Evolutionary conservation across 2,329 filamentous ascomycete genomes (phyloP).

Genomic region (Ascochyta clinopodiicola): DNA sequence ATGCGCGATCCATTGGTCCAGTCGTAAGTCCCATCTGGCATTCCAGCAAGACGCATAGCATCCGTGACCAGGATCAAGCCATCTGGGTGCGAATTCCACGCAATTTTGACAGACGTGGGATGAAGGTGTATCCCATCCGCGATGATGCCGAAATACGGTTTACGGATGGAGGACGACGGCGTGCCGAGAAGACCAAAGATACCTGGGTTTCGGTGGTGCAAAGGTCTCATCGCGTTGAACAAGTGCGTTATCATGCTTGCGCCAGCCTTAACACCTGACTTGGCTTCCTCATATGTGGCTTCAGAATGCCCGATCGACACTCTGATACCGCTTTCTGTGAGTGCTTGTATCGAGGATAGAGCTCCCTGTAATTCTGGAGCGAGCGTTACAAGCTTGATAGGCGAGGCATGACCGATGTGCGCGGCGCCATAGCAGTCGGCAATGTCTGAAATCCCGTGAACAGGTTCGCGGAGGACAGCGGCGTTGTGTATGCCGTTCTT

Average conservation of each 20-base stretch:
- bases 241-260: constrained; percentile 91
- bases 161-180: constrained; percentile 39
- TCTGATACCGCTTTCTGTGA: constrained; percentile 71
- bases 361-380: constrained; percentile 78
- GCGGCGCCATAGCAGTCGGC: constrained; percentile 73
- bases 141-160: constrained; percentile 88
- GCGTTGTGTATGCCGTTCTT: constrained; percentile 88
- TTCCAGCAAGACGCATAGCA: constrained; percentile 84
- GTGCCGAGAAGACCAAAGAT: constrained; percentile 83
- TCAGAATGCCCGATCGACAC: constrained; percentile 87
- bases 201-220: constrained; percentile 89
- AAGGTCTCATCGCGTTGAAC: constrained; percentile 91
- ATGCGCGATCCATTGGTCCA: constrained; percentile 79
- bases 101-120: constrained; percentile 86
- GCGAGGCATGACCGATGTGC: constrained; percentile 63
- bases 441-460: constrained; percentile 69
- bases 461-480: constrained; percentile 70
- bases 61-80: constrained; percentile 91
- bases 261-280: constrained; percentile 72
- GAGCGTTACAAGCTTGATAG: constrained; percentile 81
- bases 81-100: constrained; percentile 82
- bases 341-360: constrained; percentile 72
- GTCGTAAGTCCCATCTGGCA: constrained; percentile 82
- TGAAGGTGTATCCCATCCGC: constrained; percentile 90
- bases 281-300: constrained; percentile 83